Evolutionary conservation across 1,284 basidiomycete species (phyloP).

Genomic region (Naganishia cerealis): DNA sequence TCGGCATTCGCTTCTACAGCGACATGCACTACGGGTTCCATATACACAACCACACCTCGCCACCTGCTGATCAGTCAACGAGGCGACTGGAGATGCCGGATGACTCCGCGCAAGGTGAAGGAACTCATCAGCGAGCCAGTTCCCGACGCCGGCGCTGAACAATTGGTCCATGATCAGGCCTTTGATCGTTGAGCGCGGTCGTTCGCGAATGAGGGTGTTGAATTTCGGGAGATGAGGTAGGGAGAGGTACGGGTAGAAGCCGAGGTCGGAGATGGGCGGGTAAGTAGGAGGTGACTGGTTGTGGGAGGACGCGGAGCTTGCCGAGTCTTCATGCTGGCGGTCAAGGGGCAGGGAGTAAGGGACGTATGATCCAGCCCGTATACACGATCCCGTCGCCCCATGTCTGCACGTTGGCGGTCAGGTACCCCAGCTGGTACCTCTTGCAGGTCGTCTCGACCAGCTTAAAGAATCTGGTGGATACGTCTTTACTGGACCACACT

Average conservation of each 20-base stretch:
- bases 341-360: constrained; percentile 55
- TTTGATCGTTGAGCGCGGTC: constrained; percentile 71
- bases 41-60: constrained; percentile 64
- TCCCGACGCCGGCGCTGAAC: constrained; percentile 77
- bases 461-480: no score
- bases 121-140: constrained; percentile 77
- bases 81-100: constrained; percentile 68
- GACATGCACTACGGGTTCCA: constrained; percentile 62
- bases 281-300: constrained; percentile 63
- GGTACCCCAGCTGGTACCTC: no score
- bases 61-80: constrained; percentile 61
- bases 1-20: constrained; percentile 75
- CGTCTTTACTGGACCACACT: no score
- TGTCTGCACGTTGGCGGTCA: no score
- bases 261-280: constrained; percentile 68
- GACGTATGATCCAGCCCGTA: neutral
- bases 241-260: constrained; percentile 73
- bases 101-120: constrained; percentile 75
- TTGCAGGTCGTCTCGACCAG: no score
- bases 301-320: constrained; percentile 65
- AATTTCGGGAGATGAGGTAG: constrained; percentile 69
- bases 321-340: constrained; percentile 72
- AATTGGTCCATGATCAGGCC: constrained; percentile 76
- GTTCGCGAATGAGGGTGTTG: constrained; percentile 56
- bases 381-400: no score